Conservation (phyloP, 768 basidiomycete species). For the Clitopilus hobsonii region DNA sequence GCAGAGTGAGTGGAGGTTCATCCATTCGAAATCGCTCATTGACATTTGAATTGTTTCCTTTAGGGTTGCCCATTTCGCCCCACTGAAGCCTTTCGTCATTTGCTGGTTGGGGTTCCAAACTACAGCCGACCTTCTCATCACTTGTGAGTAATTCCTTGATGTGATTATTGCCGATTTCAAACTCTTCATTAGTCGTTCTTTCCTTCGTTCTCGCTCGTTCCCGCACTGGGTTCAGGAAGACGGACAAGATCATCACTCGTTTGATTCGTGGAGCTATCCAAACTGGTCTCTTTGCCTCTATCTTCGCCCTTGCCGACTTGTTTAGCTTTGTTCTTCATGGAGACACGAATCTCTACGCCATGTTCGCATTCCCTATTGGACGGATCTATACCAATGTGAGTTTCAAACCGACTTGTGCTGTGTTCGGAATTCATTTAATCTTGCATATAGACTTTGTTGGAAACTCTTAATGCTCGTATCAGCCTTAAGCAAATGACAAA, state of each 20-base stretch:
- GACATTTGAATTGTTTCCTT: neutral
- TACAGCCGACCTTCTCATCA: constrained; percentile 37
- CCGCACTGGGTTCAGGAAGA: constrained; percentile 47
- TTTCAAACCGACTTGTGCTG: neutral
- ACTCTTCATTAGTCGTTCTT: constrained; percentile 15
- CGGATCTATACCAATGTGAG: constrained; percentile 39
- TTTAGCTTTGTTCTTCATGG: constrained; percentile 32
- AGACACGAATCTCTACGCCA: constrained; percentile 23
- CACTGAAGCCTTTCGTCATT: constrained; percentile 36
- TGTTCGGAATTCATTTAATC: neutral
- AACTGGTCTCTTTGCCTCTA: constrained; percentile 47
- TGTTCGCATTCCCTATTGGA: constrained; percentile 22
- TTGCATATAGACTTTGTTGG: constrained; percentile 33
- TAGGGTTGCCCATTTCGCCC: constrained; percentile 37
- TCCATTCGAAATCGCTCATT: neutral
- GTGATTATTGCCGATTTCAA: neutral
- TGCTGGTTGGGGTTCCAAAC: constrained; percentile 46
- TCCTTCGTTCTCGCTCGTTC: constrained; percentile 31
- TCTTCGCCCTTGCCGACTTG: constrained; percentile 48
- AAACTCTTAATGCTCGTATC: constrained; percentile 36
- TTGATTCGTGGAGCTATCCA: constrained; percentile 52
- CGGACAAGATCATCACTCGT: constrained; percentile 48
- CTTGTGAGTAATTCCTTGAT: constrained; percentile 24
- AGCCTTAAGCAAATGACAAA: constrained; percentile 22
- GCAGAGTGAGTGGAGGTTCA: constrained; percentile 24